Evolutionary conservation across 2,329 filamentous ascomycete genomes (phyloP).

Genomic region (Microsporum audouinii): DNA sequence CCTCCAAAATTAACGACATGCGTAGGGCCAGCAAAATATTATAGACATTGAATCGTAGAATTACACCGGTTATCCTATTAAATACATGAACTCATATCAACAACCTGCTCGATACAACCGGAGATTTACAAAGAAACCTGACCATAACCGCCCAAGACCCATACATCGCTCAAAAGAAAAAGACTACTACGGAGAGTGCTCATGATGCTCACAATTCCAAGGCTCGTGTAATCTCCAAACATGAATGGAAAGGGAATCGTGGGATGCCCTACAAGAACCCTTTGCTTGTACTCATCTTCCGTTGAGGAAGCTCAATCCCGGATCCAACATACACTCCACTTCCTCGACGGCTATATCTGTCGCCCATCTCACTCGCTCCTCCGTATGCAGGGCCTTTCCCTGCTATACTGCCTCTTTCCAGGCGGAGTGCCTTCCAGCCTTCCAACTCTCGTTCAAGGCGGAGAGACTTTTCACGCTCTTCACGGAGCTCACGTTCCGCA

Average conservation of each 20-base stretch:
- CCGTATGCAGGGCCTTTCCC: slow-evolving; percentile 20
- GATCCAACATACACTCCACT: slow-evolving; percentile 30
- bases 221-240: background rate
- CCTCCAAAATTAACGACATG: background rate
- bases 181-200: background rate
- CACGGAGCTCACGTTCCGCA: slow-evolving; percentile 77
- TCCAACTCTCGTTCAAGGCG: slow-evolving; percentile 82
- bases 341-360: slow-evolving; percentile 27
- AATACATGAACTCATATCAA: background rate
- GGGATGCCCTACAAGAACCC: slow-evolving; percentile 51
- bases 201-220: background rate
- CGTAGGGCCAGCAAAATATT: background rate
- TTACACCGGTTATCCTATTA: background rate
- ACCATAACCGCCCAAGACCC: background rate
- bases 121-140: background rate
- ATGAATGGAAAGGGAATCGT: background rate
- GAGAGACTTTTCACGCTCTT: slow-evolving; percentile 72
- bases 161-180: background rate
- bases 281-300: slow-evolving; percentile 64
- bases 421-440: slow-evolving; percentile 60
- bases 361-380: slow-evolving; percentile 28
- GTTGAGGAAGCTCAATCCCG: slow-evolving; percentile 46
- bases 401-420: slow-evolving; percentile 44
- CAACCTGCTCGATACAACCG: background rate
- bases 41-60: background rate